Conservation (phyloP, 345 rosid genomes). For the Euphorbia lathyris region DNA sequence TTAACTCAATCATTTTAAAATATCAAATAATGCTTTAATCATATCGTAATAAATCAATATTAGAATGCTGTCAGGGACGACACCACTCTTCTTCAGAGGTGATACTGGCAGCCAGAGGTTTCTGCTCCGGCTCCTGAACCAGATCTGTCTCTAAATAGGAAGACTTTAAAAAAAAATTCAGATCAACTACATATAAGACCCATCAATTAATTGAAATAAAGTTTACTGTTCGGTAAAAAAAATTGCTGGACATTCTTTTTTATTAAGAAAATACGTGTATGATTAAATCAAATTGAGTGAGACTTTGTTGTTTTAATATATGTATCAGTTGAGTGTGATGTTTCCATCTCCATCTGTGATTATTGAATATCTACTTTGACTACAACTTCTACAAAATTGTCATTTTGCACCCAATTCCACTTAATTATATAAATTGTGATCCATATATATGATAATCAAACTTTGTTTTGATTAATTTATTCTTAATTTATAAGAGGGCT, state of each 20-base stretch:
- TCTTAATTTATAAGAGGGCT: neutral
- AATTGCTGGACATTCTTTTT: neutral
- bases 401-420: neutral
- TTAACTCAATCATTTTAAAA: too few relatives aligned
- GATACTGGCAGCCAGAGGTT: too few relatives aligned
- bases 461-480: neutral
- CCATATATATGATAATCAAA: neutral
- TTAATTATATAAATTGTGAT: neutral
- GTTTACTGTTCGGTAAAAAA: slow-evolving; percentile 7
- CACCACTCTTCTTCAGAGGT: too few relatives aligned
- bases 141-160: too few relatives aligned
- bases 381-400: neutral
- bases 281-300: neutral
- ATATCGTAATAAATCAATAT: too few relatives aligned
- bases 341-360: neutral
- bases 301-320: too few relatives aligned
- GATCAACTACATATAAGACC: too few relatives aligned
- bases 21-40: too few relatives aligned
- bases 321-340: neutral
- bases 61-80: too few relatives aligned
- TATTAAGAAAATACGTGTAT: too few relatives aligned
- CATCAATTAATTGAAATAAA: neutral
- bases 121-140: too few relatives aligned
- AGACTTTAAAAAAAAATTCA: too few relatives aligned
- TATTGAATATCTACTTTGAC: neutral